A percentile compares a stretch with the other conserved stretches of the same genome.
Conservation (phyloP, 1,139 yeast species). For the Nakaseomyces uthaithaninus region DNA sequence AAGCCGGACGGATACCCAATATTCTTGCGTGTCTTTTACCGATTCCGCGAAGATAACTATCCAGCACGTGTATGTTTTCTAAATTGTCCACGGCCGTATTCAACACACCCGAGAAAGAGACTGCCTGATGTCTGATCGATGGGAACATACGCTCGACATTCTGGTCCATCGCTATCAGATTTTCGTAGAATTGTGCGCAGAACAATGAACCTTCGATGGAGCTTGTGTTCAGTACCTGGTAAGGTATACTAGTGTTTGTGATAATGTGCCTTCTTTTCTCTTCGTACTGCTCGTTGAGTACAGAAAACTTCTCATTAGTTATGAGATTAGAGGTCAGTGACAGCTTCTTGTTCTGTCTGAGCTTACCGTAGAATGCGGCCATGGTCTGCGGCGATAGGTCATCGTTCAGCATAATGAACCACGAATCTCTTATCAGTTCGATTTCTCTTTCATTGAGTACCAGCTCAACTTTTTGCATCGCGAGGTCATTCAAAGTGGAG, state of each 20-base stretch:
- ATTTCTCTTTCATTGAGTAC: conserved; percentile 34
- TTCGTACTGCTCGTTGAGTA: conserved; percentile 2
- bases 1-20: conserved; percentile 62
- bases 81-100: conserved; percentile 48
- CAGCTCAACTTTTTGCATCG: conserved; percentile 26
- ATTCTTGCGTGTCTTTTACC: conserved; percentile 74
- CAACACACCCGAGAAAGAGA: conserved; percentile 73
- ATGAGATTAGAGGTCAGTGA: conserved; percentile 3
- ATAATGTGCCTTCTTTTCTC: background rate
- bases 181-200: conserved; percentile 37
- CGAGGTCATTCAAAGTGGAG: conserved; percentile 12
- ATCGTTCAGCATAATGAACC: conserved; percentile 34
- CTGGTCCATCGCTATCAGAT: conserved; percentile 47
- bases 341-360: conserved; percentile 7
- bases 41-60: conserved; percentile 52
- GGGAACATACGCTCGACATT: conserved; percentile 52
- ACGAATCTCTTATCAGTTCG: conserved; percentile 35
- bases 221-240: conserved; percentile 47
- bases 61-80: conserved; percentile 40
- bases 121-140: conserved; percentile 61
- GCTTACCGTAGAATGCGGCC: conserved; percentile 12
- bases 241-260: conserved; percentile 20
- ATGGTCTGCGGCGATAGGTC: conserved; percentile 17
- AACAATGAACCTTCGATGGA: conserved; percentile 12
- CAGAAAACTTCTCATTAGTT: conserved; percentile 6